Evolutionary conservation across 192 early-diverging fungal species (phyloP).

Genomic region (Umbelopsis sp.): DNA sequence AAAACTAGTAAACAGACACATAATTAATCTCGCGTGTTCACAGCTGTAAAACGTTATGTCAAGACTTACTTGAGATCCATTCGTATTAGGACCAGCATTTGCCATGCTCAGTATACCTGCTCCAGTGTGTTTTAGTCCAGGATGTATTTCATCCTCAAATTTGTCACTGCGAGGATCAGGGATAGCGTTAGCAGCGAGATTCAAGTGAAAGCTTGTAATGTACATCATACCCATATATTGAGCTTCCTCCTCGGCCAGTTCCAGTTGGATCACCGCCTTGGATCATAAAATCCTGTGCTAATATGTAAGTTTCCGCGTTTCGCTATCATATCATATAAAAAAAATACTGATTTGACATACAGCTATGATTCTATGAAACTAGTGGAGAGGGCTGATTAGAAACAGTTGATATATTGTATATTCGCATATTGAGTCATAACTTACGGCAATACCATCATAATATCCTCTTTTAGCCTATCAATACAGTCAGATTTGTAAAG

Average conservation of each 20-base stretch:
- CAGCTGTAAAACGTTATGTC: not conserved
- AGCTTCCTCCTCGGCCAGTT: slow-evolving; percentile 85
- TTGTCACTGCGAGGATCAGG: slow-evolving; percentile 53
- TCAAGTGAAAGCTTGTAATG: not conserved
- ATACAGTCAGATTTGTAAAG: not conserved
- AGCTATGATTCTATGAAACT: slow-evolving; percentile 81
- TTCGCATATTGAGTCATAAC: slow-evolving; percentile 15
- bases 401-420: not conserved
- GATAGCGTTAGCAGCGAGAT: not conserved
- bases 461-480: slow-evolving; percentile 77
- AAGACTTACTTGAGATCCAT: slow-evolving; percentile 61
- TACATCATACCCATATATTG: slow-evolving; percentile 76
- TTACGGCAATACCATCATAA: slow-evolving; percentile 76
- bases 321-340: not conserved
- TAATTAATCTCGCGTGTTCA: not conserved
- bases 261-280: slow-evolving; percentile 98
- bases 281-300: slow-evolving; percentile 89
- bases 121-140: slow-evolving; percentile 79
- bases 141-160: slow-evolving; percentile 84
- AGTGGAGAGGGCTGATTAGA: not conserved
- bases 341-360: slow-evolving; percentile 33
- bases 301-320: not conserved
- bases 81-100: slow-evolving; percentile 72
- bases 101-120: slow-evolving; percentile 93
- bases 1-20: slow-evolving; percentile 63